A percentile compares a stretch with the other conserved stretches of the same genome.
Conservation (phyloP, 129 eudicot species). For the Silybum marianum region DNA sequence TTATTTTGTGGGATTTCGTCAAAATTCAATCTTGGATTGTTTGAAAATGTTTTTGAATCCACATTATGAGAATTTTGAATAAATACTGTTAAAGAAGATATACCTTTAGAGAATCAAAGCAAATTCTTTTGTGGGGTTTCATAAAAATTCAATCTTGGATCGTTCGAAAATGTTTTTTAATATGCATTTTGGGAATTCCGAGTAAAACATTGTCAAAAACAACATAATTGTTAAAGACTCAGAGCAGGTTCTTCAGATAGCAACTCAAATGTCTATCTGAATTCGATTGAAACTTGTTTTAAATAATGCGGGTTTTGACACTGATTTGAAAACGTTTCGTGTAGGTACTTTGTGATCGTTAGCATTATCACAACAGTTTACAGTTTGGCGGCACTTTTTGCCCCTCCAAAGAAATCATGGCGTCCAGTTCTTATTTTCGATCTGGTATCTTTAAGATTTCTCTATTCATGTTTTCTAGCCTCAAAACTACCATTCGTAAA, state of each 20-base stretch:
- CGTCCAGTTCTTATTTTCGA: slow-evolving; percentile 63
- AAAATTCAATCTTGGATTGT: background rate
- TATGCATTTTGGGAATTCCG: background rate
- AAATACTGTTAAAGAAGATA: background rate
- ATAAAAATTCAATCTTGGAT: background rate
- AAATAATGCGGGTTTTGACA: background rate
- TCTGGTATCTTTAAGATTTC: slow-evolving; percentile 44
- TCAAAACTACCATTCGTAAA: background rate
- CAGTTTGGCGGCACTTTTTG: slow-evolving; percentile 54
- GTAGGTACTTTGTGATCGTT: slow-evolving; percentile 77
- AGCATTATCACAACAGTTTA: slow-evolving; percentile 64
- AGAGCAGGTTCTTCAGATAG: too few species aligned
- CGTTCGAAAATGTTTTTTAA: background rate
- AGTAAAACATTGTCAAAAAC: background rate
- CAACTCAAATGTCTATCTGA: too few species aligned
- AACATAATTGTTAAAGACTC: background rate
- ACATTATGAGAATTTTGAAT: background rate
- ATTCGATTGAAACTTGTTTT: background rate
- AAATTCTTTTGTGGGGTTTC: background rate
- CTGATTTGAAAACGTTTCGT: background rate
- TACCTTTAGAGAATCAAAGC: too few species aligned
- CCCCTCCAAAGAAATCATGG: slow-evolving; percentile 51
- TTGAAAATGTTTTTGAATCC: background rate
- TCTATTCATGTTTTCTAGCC: background rate
- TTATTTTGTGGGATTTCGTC: background rate